Evolutionary conservation across 75 land plant genomes (phyloP), one percentile per base, ranked within the genome.

Genomic region (Pinus taeda): DNA sequence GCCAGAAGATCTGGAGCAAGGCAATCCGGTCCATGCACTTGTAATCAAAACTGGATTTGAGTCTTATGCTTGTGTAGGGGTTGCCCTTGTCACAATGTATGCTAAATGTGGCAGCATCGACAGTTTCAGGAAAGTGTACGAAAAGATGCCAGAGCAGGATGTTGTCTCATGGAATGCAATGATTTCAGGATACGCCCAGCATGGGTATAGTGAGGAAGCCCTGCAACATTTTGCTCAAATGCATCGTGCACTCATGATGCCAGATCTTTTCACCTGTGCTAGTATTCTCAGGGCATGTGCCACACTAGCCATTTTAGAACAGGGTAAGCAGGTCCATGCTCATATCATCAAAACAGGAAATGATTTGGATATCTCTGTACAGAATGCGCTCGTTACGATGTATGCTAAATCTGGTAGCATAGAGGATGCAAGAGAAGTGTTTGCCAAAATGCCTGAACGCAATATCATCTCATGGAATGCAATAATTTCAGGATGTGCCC

Each of bases 161-260:
- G 83, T 79, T 20, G 89, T 86, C 14, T 67, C 87, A 60, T 89
- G 87, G 89, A 91, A 86, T 57, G 77, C 83, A 17, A 63, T 89
- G 80, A 26, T 91, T 4, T 79, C 88, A 4, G 75, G 74, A 63
- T 85, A 80, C 66, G 72, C 83, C 7, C 71, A 82, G n/a, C 79
- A 83, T 39, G 91, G 87, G 18, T 74, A 39, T 24, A 70, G 78
- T 22, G 45, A 60, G 76, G 79, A 73, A 20, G 91, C 85, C 9
- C 13, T 91, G 4, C 24, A 30, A 9, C 66, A 64, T 39, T 89
- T 91, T 65, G 65, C 60, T 57, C 69, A 67, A 71, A 91, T 91
- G 93, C 63, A 60, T 33, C 59, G 71, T 57, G 82, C 76, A 20
- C 60, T 74, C 11, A 77, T 88, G 30, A 30, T 13, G 73, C 57